These are phyloP conservation scores for Gryganskiella cystojenkinii DNA, from an alignment of 192 early-diverging fungal genomes.

Conservation along the genomic window DNA sequence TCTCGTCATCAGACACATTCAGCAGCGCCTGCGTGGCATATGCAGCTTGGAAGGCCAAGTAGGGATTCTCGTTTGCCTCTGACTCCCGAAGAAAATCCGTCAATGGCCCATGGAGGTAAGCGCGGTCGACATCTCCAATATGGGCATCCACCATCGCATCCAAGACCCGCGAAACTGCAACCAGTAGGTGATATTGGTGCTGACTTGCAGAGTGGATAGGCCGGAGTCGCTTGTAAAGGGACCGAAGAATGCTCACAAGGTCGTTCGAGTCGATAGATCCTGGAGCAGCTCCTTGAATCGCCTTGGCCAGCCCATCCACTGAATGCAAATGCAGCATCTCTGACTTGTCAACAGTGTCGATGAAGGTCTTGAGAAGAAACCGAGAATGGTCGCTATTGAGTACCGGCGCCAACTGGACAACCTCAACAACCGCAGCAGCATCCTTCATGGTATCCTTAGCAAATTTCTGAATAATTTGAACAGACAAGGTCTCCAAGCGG, in stretches of 20 bases:
- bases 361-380: neutral
- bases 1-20: slow-evolving; percentile 5
- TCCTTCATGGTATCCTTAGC: neutral
- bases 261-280: neutral
- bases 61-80: slow-evolving; percentile 1
- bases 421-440: neutral
- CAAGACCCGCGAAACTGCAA: neutral
- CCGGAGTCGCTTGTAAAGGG: neutral
- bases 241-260: neutral
- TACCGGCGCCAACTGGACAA: too few species aligned
- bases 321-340: too few species aligned
- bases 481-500: neutral
- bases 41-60: neutral
- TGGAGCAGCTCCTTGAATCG: neutral
- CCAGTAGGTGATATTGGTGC: neutral
- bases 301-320: neutral
- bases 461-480: neutral
- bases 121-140: neutral
- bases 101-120: slow-evolving; percentile 5
- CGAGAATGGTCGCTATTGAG: neutral
- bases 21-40: slow-evolving; percentile 5
- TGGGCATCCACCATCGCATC: slow-evolving; percentile 7
- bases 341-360: neutral
- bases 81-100: neutral
- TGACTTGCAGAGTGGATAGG: neutral